Base-by-base conservation (phyloP, 2,329 filamentous ascomycete species). In the Macroventuria anomochaeta region DNA sequence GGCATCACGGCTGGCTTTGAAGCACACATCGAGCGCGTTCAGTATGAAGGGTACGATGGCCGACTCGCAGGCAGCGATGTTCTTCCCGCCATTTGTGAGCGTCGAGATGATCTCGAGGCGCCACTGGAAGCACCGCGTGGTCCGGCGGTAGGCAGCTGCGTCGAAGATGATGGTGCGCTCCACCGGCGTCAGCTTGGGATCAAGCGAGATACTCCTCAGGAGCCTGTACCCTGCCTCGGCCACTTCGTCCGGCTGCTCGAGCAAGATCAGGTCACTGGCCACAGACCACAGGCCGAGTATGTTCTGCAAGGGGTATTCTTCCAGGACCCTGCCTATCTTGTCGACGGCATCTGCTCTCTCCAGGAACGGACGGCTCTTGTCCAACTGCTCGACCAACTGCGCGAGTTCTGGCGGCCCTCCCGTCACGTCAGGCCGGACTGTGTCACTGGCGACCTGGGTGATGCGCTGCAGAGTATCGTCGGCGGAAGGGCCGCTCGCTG, bases 131-230 rank as follows among this genome's bases (percentile, higher is more conserved):
- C 59, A 62, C 42, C 61, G 59, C 31, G 71, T 65, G 33, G 56
- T 62, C 38, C 68, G 63, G 52, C 64, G 67, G 29, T 64, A 49
- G 11, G 61, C 64, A 3, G 72, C 71, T 3, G 71, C 71, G 21
- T 72, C 65, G 57, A 76, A 77, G 62, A 76, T 73, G 58, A 72
- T 59, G 46, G 62, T 70, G 58, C 74, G 71, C 61, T 76, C 75
- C 32, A 72, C 59, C 2, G 70, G 55, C 5, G 64, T 68, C 40
- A 77, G 59, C 25, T 72, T 65, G 20, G 68, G 57, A n/a, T 71
- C 59, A 11, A 67, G 61, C 3, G 68, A 72, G 40, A 73, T 75
- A 54, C 64, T 61, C 29, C 63, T 60, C 31, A 77, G 67, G 1
- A 77, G 66, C 46, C 54, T 66, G 59, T 71, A 75, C 2, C 69